Percentiles rank a stretch among this genome's conserved stretches.
phyloP scores from a whole-genome alignment of 495 filamentous ascomycete species.

The Eremomyces bilateralis region DNA sequence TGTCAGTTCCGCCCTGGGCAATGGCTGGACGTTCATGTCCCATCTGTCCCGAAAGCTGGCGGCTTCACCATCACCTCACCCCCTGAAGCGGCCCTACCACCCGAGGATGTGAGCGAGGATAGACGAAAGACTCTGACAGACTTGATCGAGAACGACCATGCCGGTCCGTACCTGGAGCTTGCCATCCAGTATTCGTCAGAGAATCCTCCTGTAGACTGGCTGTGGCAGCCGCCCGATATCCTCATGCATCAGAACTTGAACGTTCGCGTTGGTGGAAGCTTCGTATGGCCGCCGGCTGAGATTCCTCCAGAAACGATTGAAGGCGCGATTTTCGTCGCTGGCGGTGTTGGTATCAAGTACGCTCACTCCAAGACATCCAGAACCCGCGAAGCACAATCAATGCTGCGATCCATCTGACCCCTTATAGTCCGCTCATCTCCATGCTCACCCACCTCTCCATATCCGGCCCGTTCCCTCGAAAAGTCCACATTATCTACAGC shows the following conservation, averaged over 20 bases:
- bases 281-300: conserved; percentile 46
- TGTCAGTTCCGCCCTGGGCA: conserved; percentile 59
- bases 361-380: no score
- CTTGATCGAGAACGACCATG: conserved; percentile 10
- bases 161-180: conserved; percentile 39
- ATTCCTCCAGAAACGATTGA: conserved; percentile 22
- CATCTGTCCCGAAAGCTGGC: conserved; percentile 41
- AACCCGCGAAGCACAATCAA: no score
- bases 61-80: conserved; percentile 79
- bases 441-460: conserved; percentile 18
- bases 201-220: conserved; percentile 54
- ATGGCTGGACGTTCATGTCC: conserved; percentile 73
- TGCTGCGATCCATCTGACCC: no score
- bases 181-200: conserved; percentile 43
- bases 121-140: not conserved
- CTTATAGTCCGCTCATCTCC: conserved; percentile 19
- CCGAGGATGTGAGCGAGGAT: no score
- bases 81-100: conserved; percentile 20
- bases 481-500: conserved; percentile 16
- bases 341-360: conserved; percentile 69
- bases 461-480: conserved; percentile 6
- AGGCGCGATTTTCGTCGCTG: conserved; percentile 52
- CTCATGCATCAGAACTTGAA: conserved; percentile 35
- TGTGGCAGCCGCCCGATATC: conserved; percentile 34
- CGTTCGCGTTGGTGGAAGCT: conserved; percentile 60